Base-by-base conservation (phyloP, 1,284 basidiomycete species). In the Cutaneotrichosporon cutaneum region DNA sequence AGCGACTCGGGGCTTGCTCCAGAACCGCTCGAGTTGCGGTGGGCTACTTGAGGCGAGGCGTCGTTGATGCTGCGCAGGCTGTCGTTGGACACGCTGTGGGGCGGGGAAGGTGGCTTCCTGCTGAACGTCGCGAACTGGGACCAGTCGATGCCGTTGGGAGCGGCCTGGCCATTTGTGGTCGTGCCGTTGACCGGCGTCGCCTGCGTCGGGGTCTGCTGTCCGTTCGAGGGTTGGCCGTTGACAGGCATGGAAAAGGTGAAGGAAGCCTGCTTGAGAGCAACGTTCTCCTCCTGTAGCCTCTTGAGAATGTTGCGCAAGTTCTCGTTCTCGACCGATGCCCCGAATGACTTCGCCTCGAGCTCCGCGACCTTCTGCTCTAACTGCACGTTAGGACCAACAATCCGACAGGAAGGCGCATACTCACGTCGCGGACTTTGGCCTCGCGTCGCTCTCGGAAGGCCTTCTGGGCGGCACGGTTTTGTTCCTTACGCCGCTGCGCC, bases 371-470 rank as follows among this genome's bases (percentile, higher is more conserved):
- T 77, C 24, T 72, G 74, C 62, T 81, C 80, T 27, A 81, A 75
- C 77, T 80, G 60, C 10, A 2, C 14, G 26, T 55, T 42, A 55
- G 54, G 27, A 6, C 13, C n/a, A 3, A 32, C 6, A 1, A 11
- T 44, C 30, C 22, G n/a, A 36, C 3, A n/a, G 21, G 18, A 24
- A 9, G 4, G n/a, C 3, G 14, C 4, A 27, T 24, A 72, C 78
- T 72, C 63, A 79, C 78, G 58, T 78, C 75, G 58, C 75, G 76
- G 60, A 80, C 79, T 39, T 76, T 74, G 18, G 72, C 71, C 64
- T 81, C 80, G 13, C 77, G 68, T 10, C 80, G 63, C 63, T 81
- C 80, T 16, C 80, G 65, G 72, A 81, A 81, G 0, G 79, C 79
- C 62, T 79, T 78, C 66, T 81, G 80, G 1, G 80, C 80, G 1